Evolutionary conservation across 177 flowering plant genomes (phyloP).

Genomic region (Vitis hybrid): DNA sequence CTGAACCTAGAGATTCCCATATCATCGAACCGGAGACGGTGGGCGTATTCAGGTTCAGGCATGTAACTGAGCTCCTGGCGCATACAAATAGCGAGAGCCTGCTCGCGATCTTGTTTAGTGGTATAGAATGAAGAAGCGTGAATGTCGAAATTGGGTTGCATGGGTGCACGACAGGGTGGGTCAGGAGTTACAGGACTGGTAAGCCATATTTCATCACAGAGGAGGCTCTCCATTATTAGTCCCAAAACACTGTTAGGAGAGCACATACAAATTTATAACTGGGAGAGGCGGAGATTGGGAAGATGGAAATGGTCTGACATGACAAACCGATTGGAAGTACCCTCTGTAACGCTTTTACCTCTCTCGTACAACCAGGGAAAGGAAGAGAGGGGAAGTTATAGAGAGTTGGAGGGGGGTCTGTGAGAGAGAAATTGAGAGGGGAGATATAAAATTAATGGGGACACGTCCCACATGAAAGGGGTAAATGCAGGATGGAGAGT

Average conservation of each 20-base stretch:
- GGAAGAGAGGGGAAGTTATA: constrained; percentile 9
- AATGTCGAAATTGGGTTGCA: neutral
- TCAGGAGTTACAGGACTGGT: constrained; percentile 5
- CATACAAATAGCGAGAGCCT: constrained; percentile 29
- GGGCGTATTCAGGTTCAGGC: constrained; percentile 34
- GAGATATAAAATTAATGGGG: constrained; percentile 20
- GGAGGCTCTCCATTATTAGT: constrained; percentile 20
- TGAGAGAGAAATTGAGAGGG: constrained; percentile 5
- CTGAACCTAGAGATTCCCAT: constrained; percentile 32
- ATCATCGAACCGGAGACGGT: constrained; percentile 18
- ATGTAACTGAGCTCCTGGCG: constrained; percentile 44
- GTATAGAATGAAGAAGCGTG: constrained; percentile 9
- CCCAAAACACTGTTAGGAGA: no score
- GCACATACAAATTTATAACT: no score
- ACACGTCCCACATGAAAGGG: constrained; percentile 54
- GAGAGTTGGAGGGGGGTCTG: constrained; percentile 1
- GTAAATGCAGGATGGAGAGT: constrained; percentile 42
- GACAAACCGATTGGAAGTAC: constrained; percentile 7
- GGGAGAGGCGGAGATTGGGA: no score
- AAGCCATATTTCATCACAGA: constrained; percentile 36
- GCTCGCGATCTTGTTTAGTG: constrained; percentile 34
- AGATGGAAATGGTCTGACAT: constrained; percentile 15
- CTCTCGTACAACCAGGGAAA: neutral
- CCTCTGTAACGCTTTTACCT: neutral
- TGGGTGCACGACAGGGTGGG: neutral